Evolutionary conservation across 352 stramenopile genomes (phyloP).

Genomic region (Phytophthora syringae): DNA sequence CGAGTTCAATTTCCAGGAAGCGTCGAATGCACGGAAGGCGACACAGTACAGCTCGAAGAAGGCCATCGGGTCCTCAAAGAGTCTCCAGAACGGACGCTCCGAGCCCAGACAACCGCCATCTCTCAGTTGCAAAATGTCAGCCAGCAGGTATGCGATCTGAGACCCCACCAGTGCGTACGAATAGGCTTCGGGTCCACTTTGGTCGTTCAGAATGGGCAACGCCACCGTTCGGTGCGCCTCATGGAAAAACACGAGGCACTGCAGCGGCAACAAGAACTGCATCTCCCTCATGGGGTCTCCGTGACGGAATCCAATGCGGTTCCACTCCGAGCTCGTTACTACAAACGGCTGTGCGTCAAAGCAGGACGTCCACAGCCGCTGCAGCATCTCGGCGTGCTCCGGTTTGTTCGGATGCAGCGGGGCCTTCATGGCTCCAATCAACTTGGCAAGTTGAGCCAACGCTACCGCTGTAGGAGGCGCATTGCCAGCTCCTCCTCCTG

Average conservation of each 20-base stretch:
- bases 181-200: slow-evolving; percentile 64
- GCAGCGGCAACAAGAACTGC: slow-evolving; percentile 72
- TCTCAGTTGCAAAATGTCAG: slow-evolving; percentile 76
- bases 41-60: slow-evolving; percentile 87
- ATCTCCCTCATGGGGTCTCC: slow-evolving; percentile 76
- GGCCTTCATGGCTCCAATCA: slow-evolving; percentile 69
- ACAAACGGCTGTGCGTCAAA: slow-evolving; percentile 71
- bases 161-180: slow-evolving; percentile 64
- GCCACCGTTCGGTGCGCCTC: slow-evolving; percentile 71
- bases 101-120: slow-evolving; percentile 76
- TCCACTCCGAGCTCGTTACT: slow-evolving; percentile 55
- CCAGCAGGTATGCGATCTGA: slow-evolving; percentile 62
- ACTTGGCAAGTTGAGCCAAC: slow-evolving; percentile 71
- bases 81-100: slow-evolving; percentile 82
- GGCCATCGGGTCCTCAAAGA: slow-evolving; percentile 86
- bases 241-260: slow-evolving; percentile 87
- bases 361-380: slow-evolving; percentile 73
- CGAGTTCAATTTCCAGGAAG: slow-evolving; percentile 63
- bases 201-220: slow-evolving; percentile 72
- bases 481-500: slow-evolving; percentile 27
- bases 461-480: slow-evolving; percentile 63
- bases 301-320: slow-evolving; percentile 66
- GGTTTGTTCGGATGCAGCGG: slow-evolving; percentile 59
- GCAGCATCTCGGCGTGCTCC: slow-evolving; percentile 77
- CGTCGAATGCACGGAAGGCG: slow-evolving; percentile 73